Conservation (phyloP, 345 rosid genomes). For the Ceriops zippeliana region DNA sequence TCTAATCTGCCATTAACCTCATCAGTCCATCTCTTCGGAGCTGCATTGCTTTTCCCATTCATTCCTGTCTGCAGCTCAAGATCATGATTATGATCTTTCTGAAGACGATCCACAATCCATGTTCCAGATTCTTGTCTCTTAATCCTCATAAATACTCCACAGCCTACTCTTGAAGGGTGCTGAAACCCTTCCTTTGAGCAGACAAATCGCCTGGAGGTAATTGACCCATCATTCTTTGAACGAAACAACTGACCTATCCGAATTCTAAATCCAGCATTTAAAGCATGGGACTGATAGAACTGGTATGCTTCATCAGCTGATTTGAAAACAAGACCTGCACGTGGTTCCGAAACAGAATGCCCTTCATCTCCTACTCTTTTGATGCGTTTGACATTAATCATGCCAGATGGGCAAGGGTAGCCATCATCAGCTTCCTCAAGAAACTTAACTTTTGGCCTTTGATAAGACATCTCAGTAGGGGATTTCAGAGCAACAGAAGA, state of each 20-base stretch:
- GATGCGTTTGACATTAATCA: slow-evolving; percentile 47
- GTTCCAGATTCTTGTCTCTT: slow-evolving; percentile 74
- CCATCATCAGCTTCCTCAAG: slow-evolving; percentile 43
- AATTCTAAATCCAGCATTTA: slow-evolving; percentile 65
- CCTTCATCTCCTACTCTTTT: slow-evolving; percentile 49
- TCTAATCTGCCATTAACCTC: slow-evolving; percentile 48
- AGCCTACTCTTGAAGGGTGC: slow-evolving; percentile 90
- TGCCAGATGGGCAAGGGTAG: slow-evolving; percentile 42
- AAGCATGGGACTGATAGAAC: slow-evolving; percentile 66
- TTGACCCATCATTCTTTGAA: slow-evolving; percentile 70
- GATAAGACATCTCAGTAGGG: slow-evolving; percentile 36
- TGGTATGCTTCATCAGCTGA: slow-evolving; percentile 78
- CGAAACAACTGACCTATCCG: slow-evolving; percentile 91
- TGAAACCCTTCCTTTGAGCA: slow-evolving; percentile 96
- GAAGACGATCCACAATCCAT: slow-evolving; percentile 83
- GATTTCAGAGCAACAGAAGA: slow-evolving; percentile 39
- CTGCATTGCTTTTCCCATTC: slow-evolving; percentile 28
- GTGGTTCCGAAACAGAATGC: slow-evolving; percentile 45
- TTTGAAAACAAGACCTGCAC: slow-evolving; percentile 62
- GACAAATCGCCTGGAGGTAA: slow-evolving; percentile 85
- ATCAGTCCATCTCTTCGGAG: slow-evolving; percentile 56
- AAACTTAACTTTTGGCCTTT: slow-evolving; percentile 49
- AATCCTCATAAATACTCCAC: slow-evolving; percentile 92
- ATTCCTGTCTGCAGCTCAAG: slow-evolving; percentile 38
- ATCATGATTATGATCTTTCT: slow-evolving; percentile 78